Conservation (phyloP, 495 filamentous ascomycete genomes). For the Aspergillus homomorphus region DNA sequence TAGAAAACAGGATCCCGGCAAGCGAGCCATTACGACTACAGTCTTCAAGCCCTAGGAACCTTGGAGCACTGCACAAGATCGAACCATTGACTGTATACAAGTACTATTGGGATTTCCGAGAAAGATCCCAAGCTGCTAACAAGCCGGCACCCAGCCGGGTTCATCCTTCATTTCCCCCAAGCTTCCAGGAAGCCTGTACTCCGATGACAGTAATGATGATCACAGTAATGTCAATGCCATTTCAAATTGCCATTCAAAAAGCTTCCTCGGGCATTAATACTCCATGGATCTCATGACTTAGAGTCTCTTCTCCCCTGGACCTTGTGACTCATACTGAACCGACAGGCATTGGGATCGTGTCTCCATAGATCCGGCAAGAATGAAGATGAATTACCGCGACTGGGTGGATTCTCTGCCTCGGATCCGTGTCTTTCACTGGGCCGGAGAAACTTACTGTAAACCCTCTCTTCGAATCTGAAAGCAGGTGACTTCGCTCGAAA, state of each 20-base stretch:
- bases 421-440: not conserved
- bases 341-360: not conserved
- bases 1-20: slow-evolving; percentile 22
- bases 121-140: not conserved
- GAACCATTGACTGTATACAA: no score
- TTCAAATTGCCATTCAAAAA: slow-evolving; percentile 1
- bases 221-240: not conserved
- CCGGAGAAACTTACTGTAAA: not conserved
- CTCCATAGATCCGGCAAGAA: slow-evolving; percentile 1
- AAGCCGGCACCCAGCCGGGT: not conserved
- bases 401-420: not conserved
- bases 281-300: slow-evolving; percentile 1
- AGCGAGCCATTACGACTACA: not conserved
- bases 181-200: slow-evolving; percentile 14
- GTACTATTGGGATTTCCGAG: no score
- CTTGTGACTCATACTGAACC: slow-evolving; percentile 1
- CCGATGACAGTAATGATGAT: slow-evolving; percentile 8
- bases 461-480: slow-evolving; percentile 3
- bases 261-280: slow-evolving; percentile 13
- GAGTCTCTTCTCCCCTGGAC: not conserved
- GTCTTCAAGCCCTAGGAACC: not conserved
- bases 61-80: not conserved
- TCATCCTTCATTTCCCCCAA: slow-evolving; percentile 9
- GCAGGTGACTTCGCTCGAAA: slow-evolving; percentile 7
- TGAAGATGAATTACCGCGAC: not conserved